Evolutionary conservation across 169 alveolate genomes (phyloP), one percentile per base, ranked within the genome.

Genomic region (Babesia ovata): DNA sequence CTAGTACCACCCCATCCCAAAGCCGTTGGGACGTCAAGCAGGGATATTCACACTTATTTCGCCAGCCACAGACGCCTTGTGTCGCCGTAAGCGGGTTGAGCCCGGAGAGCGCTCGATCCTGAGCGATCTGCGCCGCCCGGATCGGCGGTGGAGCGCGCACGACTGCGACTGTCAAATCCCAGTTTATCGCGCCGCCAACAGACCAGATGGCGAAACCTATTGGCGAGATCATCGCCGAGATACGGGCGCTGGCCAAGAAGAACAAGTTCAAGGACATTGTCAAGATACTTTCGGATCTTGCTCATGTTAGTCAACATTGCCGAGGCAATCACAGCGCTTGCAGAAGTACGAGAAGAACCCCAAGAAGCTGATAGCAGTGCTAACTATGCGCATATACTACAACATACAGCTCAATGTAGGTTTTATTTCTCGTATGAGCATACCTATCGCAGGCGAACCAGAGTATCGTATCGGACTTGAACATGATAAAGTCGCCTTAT

Each of bases 331-430:
- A 8, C 16, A n/a, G 29, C 4, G 2, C 39, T 4, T 26, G 39
- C 50, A 75, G 85, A 69, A 75, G 56, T 75, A 63, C 67, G 74
- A 75, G 58, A 66, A 75, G 21, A 70, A 45, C 33, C 85, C 85
- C 7, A 13, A 52, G 19, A 36, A 65, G 50, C 72, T 75, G 24
- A 65, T 75, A 70, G 77, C 85, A 63, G 69, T 75, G 22, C 58
- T 75, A n/a, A 75, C 85, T 45, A 54, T 75, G 57, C 39, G 85
- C 33, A 75, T 75, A 44, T 75, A 56, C 67, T 75, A 75, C 76
- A 75, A 75, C 50, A 24, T 75, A 29, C 85, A 75, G 62, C 75
- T 63, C 60, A 75, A 75, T 48, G 85, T 75, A 11, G 13, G 65
- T 48, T 11, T 11, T 28, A 28, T 19, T 4, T 8, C n/a, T 24